Evolutionary conservation across 1,284 basidiomycete species (phyloP), one percentile per base, ranked within the genome.

Genomic region (Cutaneotrichosporon mucoides): DNA sequence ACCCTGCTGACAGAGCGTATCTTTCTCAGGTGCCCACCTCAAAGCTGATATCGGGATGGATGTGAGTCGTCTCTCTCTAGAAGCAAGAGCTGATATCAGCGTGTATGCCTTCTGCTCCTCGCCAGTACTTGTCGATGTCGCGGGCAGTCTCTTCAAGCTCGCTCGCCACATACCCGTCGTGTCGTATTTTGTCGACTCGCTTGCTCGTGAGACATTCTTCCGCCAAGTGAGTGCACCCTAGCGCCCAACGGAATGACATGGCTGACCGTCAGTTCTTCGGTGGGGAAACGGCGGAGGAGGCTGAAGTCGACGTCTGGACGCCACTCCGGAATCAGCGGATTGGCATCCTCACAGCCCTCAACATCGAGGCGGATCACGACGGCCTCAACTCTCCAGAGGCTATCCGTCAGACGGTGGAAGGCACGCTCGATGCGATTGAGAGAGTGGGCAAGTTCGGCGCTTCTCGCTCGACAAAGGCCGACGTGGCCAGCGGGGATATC

Each of bases 151-250:
- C 6, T 54, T 16, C 43, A 16, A 33, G 5, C 15, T 38, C 7
- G 5, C 13, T 11, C 53, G 44, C 15, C 11, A 13, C 7, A 15
- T 54, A 11, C 44, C 43, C 9, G 4, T 36, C 35, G 10, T 46
- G 4, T 12, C 13, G 5, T n/a, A 4, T 3, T 5, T 37, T 7
- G 36, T 33, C 1, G 43, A 46, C 16, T 15, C 5, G 13, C 24
- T 54, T 46, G 53, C 36, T 1, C 53, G 44, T n/a, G n/a, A 12
- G 34, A 54, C 53, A 6, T 54, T 54, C 36, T 54, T 46, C 43
- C 43, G 44, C n/a, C 51, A 54, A n/a, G n/a, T n/a, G n/a, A n/a
- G n/a, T n/a, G n/a, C n/a, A n/a, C n/a, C n/a, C n/a, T n/a, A n/a
- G n/a, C n/a, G n/a, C n/a, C n/a, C n/a, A n/a, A n/a, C n/a, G n/a